Evolutionary conservation across 2,329 filamentous ascomycete genomes (phyloP), one percentile per base, ranked within the genome.

Genomic region (Fusarium duplospermum): DNA sequence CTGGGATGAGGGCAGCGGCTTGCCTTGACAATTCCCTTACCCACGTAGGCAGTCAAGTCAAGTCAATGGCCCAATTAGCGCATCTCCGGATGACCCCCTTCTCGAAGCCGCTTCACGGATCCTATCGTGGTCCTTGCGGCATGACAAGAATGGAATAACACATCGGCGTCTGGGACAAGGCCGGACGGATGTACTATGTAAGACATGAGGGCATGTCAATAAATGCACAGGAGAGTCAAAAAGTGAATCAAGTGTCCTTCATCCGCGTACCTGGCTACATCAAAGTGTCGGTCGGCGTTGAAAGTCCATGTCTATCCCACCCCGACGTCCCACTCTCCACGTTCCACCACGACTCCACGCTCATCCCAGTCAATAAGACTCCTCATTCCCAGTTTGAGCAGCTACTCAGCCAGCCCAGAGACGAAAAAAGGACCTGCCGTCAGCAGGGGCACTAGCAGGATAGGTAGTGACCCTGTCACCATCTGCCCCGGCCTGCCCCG

Each of bases 271-370:
- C 66, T 66, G 67, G 60, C 67, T 72, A 70, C 8, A 13, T 61
- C 31, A 27, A 50, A 62, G 71, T 36, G 67, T 77, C 73, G 69
- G 71, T 50, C 45, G 45, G 22, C 62, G 67, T 66, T 66, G 67
- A 36, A 67, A 71, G 50, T 54, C 18, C 27, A 29, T 54, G 16
- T 68, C 72, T 66, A 66, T 62, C 59, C 62, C 72, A 62, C 54
- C 57, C 47, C 47, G 47, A 31, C 47, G 73, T 76, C 66, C 71
- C 71, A 72, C 69, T 69, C 71, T 70, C 75, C 75, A 71, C 63
- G 74, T 76, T 71, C 74, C 73, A 74, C 71, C 45, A 20, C 40
- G 75, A 71, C 75, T 77, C 75, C 75, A 77, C 75, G 75, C 59
- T 68, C 60, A 68, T 68, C 73, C 72, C 42, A 59, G 68, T 69